phyloP scores from a whole-genome alignment of 305 asterid species.

The Fraxinus angustifolia region DNA sequence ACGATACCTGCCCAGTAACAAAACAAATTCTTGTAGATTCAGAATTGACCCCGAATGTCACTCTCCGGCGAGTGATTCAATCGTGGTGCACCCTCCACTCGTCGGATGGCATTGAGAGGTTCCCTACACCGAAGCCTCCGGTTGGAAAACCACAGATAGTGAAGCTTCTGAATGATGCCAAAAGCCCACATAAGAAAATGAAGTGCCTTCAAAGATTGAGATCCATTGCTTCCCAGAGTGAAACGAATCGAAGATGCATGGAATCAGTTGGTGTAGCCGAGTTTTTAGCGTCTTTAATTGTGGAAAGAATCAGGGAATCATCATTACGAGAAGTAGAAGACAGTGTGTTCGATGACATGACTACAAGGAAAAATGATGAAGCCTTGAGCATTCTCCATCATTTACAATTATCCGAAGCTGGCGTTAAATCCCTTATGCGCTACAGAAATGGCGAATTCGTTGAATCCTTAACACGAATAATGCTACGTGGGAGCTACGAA shows the following conservation, averaged over 20 bases:
- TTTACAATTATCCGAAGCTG: constrained; percentile 55
- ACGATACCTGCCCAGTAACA: constrained; percentile 63
- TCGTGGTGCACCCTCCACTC: constrained; percentile 80
- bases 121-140: constrained; percentile 49
- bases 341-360: constrained; percentile 6
- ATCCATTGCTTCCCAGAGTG: constrained; percentile 51
- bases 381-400: constrained; percentile 54
- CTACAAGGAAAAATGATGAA: constrained; percentile 31
- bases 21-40: constrained; percentile 37
- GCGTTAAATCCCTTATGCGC: constrained; percentile 38
- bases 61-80: constrained; percentile 74
- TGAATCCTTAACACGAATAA: constrained; percentile 34
- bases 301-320: constrained; percentile 6
- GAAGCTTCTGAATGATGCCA: constrained; percentile 51
- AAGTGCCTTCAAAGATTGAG: constrained; percentile 42
- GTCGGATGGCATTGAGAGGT: constrained; percentile 32
- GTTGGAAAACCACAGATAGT: constrained; percentile 39
- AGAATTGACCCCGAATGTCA: constrained; percentile 70
- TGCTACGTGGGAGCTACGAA: constrained; percentile 60
- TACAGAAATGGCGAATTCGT: constrained; percentile 31
- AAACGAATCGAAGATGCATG: constrained; percentile 53
- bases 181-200: constrained; percentile 31
- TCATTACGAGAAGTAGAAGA: background rate
- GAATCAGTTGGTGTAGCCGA: constrained; percentile 50
- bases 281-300: constrained; percentile 46